Percentiles rank a stretch among this genome's conserved stretches.
Conservation (phyloP, 2,329 filamentous ascomycete genomes). For the Epichloe sylvatica region DNA sequence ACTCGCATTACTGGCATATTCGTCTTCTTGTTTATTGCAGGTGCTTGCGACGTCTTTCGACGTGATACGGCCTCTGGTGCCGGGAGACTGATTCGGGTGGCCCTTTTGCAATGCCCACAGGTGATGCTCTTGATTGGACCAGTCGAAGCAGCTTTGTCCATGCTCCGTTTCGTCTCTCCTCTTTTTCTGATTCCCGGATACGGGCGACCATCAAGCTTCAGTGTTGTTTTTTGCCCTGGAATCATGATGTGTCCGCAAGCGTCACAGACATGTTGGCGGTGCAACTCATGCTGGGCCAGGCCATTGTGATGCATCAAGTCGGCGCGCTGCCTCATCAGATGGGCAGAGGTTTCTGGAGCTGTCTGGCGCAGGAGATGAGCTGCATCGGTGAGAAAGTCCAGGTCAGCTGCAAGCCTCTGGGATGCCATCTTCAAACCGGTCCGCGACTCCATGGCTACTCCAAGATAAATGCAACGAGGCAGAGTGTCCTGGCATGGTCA, state of each 20-base stretch:
- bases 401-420: conserved; percentile 8
- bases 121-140: conserved; percentile 16
- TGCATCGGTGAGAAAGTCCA: conserved; percentile 41
- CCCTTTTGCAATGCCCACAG: conserved; percentile 32
- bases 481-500: not conserved
- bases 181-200: not conserved
- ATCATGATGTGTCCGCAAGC: conserved; percentile 49
- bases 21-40: conserved; percentile 8
- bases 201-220: conserved; percentile 23
- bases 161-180: not conserved
- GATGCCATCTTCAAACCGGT: conserved; percentile 7
- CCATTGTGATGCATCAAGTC: conserved; percentile 34
- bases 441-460: not conserved
- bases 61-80: conserved; percentile 20
- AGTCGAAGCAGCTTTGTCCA: not conserved
- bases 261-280: conserved; percentile 41
- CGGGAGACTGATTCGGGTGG: conserved; percentile 28
- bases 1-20: not conserved
- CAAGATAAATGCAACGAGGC: not conserved
- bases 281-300: conserved; percentile 29
- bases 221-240: conserved; percentile 29
- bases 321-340: conserved; percentile 42
- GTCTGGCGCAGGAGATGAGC: conserved; percentile 40
- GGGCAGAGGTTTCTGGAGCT: conserved; percentile 43
- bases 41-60: conserved; percentile 9